phyloP scores from a whole-genome alignment of 1,139 yeast genomes.

The Nakaseomyces bracarensis region DNA sequence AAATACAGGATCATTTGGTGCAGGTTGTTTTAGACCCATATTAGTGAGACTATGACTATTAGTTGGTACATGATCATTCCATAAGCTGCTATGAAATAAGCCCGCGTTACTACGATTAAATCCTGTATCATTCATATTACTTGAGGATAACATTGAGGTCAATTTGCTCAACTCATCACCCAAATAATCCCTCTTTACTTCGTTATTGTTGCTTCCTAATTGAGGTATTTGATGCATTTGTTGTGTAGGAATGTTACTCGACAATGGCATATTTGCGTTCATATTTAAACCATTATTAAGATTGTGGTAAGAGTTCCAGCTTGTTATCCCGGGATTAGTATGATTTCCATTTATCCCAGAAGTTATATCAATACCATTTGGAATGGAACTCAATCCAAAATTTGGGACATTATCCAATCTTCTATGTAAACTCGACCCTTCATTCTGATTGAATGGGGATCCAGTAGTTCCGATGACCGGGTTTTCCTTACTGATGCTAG shows the following conservation, averaged over 20 bases:
- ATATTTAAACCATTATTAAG: not conserved
- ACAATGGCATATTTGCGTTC: not conserved
- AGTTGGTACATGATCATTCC: conserved; percentile 14
- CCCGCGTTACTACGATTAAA: conserved; percentile 8
- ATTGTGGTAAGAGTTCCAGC: not conserved
- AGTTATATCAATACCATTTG: not conserved
- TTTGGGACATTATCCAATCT: not conserved
- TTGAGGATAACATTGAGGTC: conserved; percentile 24
- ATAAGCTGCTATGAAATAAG: conserved; percentile 13
- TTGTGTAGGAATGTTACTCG: not conserved
- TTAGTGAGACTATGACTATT: not conserved
- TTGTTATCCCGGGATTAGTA: not conserved
- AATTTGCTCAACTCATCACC: conserved; percentile 25
- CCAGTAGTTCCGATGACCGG: not conserved
- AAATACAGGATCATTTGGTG: not conserved
- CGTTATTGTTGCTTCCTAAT: not conserved
- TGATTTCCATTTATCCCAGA: not conserved
- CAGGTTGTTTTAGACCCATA: not conserved
- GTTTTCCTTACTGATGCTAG: not conserved
- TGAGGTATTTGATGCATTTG: not conserved
- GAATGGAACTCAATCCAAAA: not conserved
- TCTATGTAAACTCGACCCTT: not conserved
- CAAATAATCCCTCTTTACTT: conserved; percentile 4
- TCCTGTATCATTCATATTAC: conserved; percentile 16
- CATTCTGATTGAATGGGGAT: not conserved